A percentile compares a stretch with the other conserved stretches of the same genome.
phyloP scores from a whole-genome alignment of 352 stramenopile species.

The Globisporangium middletonii region DNA sequence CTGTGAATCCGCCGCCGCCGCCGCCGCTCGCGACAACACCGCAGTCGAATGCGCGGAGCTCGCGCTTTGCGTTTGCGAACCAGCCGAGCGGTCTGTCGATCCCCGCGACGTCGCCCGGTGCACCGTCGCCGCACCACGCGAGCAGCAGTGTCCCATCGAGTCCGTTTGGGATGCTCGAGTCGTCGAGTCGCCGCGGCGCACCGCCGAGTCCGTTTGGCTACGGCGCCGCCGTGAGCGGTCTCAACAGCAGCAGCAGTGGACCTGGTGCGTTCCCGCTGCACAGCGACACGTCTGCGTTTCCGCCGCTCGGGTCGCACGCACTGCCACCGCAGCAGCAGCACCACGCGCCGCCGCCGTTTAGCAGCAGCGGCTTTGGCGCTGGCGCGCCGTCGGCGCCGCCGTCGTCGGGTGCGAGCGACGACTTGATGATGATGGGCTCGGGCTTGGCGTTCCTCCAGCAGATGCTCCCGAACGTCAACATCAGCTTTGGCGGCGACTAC shows the following conservation, averaged over 20 bases:
- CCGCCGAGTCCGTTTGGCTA: slow-evolving; percentile 16
- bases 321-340: slow-evolving; percentile 20
- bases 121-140: slow-evolving; percentile 1
- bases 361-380: slow-evolving; percentile 19
- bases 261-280: slow-evolving; percentile 18
- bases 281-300: slow-evolving; percentile 31
- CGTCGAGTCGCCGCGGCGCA: slow-evolving; percentile 2
- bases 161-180: slow-evolving; percentile 15
- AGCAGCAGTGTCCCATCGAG: slow-evolving; percentile 10
- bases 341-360: slow-evolving; percentile 23
- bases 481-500: slow-evolving; percentile 79
- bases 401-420: slow-evolving; percentile 3
- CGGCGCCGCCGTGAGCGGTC: slow-evolving; percentile 5
- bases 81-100: slow-evolving; percentile 20
- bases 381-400: slow-evolving; percentile 11
- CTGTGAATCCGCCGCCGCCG: background rate
- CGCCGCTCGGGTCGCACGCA: slow-evolving; percentile 29
- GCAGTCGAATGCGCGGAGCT: slow-evolving; percentile 36
- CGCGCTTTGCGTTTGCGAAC: slow-evolving; percentile 81
- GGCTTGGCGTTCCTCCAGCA: slow-evolving; percentile 80
- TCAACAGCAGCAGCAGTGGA: background rate
- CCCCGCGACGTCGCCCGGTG: slow-evolving; percentile 2
- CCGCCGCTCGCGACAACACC: slow-evolving; percentile 1
- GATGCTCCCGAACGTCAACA: slow-evolving; percentile 87
- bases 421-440: slow-evolving; percentile 11